Evolutionary conservation across 139 green algal genomes (phyloP).

Genomic region (Volvox africanus): DNA sequence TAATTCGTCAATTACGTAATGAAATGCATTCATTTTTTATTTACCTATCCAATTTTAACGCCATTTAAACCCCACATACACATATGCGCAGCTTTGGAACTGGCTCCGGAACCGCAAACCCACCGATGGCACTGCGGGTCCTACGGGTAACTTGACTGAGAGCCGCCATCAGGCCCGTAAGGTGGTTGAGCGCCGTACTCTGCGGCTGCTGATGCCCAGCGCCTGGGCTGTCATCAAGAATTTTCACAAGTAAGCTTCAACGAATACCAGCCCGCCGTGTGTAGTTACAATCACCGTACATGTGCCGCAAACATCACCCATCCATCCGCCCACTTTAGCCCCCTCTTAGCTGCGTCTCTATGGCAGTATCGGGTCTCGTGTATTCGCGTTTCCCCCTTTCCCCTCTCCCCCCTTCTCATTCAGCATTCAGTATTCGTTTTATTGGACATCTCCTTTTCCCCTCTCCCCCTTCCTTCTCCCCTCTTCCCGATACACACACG

Average conservation of each 20-base stretch:
- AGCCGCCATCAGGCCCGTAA: conserved; percentile 23
- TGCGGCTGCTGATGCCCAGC: conserved; percentile 69
- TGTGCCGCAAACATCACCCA: no score
- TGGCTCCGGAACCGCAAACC: not conserved
- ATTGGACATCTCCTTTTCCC: not conserved
- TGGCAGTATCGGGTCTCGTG: no score
- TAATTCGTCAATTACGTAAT: no score
- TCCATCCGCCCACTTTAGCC: no score
- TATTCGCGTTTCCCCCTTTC: not conserved
- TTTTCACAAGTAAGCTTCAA: conserved; percentile 43
- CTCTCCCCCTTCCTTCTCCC: not conserved
- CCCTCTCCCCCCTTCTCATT: not conserved
- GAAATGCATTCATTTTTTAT: no score
- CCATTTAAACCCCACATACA: no score
- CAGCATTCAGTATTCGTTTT: not conserved
- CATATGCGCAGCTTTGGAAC: conserved; percentile 2
- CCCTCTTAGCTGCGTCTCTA: no score
- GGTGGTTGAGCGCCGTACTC: conserved; percentile 59
- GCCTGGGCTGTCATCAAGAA: conserved; percentile 65
- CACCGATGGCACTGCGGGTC: no score
- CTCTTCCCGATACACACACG: not conserved
- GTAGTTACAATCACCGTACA: not conserved
- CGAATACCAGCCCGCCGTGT: not conserved
- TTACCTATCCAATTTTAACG: not conserved
- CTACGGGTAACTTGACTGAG: not conserved